Conservation (phyloP, 805 yeast genomes). For the Candida ipomoeae region DNA sequence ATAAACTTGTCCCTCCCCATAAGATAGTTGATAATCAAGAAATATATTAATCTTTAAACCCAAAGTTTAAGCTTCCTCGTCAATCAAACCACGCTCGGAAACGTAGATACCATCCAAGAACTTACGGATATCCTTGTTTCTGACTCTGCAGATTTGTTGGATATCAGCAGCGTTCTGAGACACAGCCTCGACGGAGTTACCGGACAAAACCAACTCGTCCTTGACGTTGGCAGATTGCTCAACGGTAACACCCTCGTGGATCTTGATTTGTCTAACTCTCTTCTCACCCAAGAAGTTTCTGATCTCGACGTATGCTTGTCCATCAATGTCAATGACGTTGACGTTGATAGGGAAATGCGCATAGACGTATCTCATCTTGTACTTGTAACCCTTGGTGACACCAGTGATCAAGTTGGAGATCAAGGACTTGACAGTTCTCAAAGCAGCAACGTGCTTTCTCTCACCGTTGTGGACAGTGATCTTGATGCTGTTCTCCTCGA, state of each 20-base stretch:
- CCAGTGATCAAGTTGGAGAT: slow-evolving; percentile 93
- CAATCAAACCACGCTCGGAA: slow-evolving; percentile 88
- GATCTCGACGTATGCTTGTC: slow-evolving; percentile 77
- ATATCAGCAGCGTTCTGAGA: slow-evolving; percentile 98
- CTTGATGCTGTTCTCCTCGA: slow-evolving; percentile 68
- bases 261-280: slow-evolving; percentile 84
- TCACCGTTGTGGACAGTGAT: slow-evolving; percentile 97
- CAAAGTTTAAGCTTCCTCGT: slow-evolving; percentile 45
- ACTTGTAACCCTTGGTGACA: slow-evolving; percentile 98
- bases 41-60: slow-evolving; percentile 22
- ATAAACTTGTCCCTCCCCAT: slow-evolving; percentile 19
- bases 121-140: slow-evolving; percentile 99
- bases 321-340: slow-evolving; percentile 79
- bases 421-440: slow-evolving; percentile 97
- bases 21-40: slow-evolving; percentile 15
- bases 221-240: slow-evolving; percentile 79
- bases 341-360: slow-evolving; percentile 99
- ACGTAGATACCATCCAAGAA: slow-evolving; percentile 99
- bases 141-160: slow-evolving; percentile 96
- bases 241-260: slow-evolving; percentile 85
- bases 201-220: slow-evolving; percentile 90
- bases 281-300: slow-evolving; percentile 99
- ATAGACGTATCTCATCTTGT: slow-evolving; percentile 99
- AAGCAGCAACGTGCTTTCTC: slow-evolving; percentile 99
- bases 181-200: slow-evolving; percentile 96